Conservation (phyloP, 805 yeast species). For the Yarrowia sp. region DNA sequence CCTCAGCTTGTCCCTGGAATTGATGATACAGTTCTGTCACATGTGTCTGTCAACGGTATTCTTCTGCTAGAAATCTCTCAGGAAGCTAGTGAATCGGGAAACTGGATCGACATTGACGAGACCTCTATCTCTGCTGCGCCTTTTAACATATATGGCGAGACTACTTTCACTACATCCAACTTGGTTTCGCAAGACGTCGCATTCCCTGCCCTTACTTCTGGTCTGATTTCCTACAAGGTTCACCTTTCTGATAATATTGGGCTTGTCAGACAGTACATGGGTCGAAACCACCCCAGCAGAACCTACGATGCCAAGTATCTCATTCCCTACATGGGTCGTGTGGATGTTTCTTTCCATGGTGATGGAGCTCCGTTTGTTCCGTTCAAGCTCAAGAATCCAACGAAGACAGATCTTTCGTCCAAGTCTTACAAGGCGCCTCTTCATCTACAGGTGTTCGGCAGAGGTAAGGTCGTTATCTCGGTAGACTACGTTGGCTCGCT, state of each 20-base stretch:
- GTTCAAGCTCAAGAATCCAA: slow-evolving; percentile 20
- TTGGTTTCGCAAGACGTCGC: slow-evolving; percentile 1
- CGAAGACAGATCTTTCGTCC: neutral
- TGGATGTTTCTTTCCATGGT: slow-evolving; percentile 67
- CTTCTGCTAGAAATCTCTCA: neutral
- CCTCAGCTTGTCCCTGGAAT: neutral
- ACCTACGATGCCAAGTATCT: slow-evolving; percentile 82
- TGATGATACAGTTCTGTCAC: neutral
- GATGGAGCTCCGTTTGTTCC: neutral
- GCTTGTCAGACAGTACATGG: slow-evolving; percentile 2
- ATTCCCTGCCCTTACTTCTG: slow-evolving; percentile 10
- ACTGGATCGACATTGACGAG: slow-evolving; percentile 10
- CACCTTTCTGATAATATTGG: neutral
- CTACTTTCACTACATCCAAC: neutral
- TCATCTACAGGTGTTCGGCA: slow-evolving; percentile 37
- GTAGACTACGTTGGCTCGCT: slow-evolving; percentile 59
- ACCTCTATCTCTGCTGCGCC: neutral
- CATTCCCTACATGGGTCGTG: slow-evolving; percentile 54
- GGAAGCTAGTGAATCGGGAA: neutral
- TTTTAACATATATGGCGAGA: neutral
- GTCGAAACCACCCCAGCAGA: slow-evolving; percentile 36
- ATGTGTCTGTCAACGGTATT: neutral
- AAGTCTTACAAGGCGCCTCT: slow-evolving; percentile 27
- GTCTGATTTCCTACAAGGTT: slow-evolving; percentile 9
- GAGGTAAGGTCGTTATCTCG: slow-evolving; percentile 33